A percentile compares a stretch with the other conserved stretches of the same genome.
Conservation (phyloP, 768 basidiomycete species). For the Leccinellum luteum region DNA sequence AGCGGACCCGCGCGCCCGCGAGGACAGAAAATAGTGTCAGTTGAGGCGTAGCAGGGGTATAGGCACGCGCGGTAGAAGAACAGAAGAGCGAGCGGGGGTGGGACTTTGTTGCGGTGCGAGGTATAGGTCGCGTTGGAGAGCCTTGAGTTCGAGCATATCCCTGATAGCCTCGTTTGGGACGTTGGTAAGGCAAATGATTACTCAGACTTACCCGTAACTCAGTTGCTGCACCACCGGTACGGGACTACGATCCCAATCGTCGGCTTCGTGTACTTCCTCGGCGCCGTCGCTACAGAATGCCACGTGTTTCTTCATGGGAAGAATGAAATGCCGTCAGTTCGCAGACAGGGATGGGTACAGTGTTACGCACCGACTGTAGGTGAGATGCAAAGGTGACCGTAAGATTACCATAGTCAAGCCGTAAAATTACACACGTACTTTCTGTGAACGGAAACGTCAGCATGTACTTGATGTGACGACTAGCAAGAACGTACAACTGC, state of each 20-base stretch:
- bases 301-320: conserved; percentile 47
- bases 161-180: conserved; percentile 30
- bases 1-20: background rate
- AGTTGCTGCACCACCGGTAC: conserved; percentile 59
- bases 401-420: background rate
- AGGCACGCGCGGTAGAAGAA: conserved; percentile 52
- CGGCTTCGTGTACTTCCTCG: conserved; percentile 62
- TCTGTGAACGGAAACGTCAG: conserved; percentile 11
- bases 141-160: conserved; percentile 66
- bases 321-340: background rate
- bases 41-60: conserved; percentile 62
- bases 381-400: background rate
- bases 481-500: conserved; percentile 12
- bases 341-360: background rate
- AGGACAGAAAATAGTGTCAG: background rate
- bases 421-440: conserved; percentile 9
- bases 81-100: conserved; percentile 37
- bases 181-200: background rate
- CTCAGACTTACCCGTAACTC: conserved; percentile 61
- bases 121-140: conserved; percentile 63
- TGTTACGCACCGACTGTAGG: conserved; percentile 12
- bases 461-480: background rate
- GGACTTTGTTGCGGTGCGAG: conserved; percentile 47
- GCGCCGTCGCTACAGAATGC: conserved; percentile 54
- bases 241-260: conserved; percentile 81